A percentile compares a stretch with the other conserved stretches of the same genome.
Evolutionary conservation across 139 green algal species (phyloP).

Genomic region (Chlorella ohadii): DNA sequence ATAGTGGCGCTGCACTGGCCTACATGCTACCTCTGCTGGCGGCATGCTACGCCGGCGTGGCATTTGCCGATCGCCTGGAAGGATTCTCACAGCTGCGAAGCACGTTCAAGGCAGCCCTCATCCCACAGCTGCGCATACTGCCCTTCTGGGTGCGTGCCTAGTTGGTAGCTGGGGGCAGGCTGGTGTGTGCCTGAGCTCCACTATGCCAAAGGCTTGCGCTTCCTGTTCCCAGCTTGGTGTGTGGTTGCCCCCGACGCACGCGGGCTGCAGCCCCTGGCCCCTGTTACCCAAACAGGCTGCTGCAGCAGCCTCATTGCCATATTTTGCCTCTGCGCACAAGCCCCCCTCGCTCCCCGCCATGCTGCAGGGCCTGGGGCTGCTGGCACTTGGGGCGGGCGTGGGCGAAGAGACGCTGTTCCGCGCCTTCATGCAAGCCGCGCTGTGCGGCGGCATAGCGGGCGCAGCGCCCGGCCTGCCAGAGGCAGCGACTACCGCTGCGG

Average conservation of each 20-base stretch:
- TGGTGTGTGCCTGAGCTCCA: too few relatives aligned
- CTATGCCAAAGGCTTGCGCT: too few relatives aligned
- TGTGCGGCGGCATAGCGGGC: background rate
- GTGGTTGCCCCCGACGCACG: too few relatives aligned
- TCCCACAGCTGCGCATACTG: background rate
- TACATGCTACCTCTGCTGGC: conserved; percentile 9
- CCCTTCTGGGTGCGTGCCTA: background rate
- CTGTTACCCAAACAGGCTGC: too few relatives aligned
- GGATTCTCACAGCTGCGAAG: background rate
- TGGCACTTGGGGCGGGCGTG: conserved; percentile 35
- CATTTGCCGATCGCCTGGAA: background rate
- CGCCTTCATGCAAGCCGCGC: conserved; percentile 21
- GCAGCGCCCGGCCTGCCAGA: background rate
- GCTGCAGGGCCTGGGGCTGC: conserved; percentile 28
- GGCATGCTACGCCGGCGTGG: background rate
- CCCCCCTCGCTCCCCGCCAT: too few relatives aligned
- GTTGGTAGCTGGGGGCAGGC: too few relatives aligned
- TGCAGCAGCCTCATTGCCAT: too few relatives aligned
- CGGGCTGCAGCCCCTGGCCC: too few relatives aligned
- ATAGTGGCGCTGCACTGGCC: background rate
- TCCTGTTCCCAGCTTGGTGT: too few relatives aligned
- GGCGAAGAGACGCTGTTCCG: conserved; percentile 46
- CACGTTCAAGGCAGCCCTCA: background rate
- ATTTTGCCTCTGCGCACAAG: too few relatives aligned
- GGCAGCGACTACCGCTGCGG: background rate